Evolutionary conservation across 352 stramenopile genomes (phyloP).

Genomic region (Plasmopara halstedii): DNA sequence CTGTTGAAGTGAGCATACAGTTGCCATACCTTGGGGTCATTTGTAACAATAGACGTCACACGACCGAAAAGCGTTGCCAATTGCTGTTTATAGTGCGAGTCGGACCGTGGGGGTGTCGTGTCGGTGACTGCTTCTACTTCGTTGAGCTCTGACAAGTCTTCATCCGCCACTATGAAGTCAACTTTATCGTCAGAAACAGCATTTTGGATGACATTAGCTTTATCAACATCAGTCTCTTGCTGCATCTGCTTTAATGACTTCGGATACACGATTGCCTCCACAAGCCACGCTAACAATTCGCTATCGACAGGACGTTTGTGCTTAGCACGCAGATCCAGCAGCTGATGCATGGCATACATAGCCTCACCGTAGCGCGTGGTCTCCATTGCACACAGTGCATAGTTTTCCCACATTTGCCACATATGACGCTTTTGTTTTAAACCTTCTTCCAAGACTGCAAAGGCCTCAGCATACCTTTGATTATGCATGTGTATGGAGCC

Average conservation of each 20-base stretch:
- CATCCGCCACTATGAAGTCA: conserved; percentile 22
- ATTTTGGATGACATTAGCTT: conserved; percentile 15
- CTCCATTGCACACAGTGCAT: conserved; percentile 70
- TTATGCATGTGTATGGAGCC: conserved; percentile 89
- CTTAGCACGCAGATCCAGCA: conserved; percentile 72
- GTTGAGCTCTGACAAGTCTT: conserved; percentile 46
- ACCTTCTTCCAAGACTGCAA: conserved; percentile 75
- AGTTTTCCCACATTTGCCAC: conserved; percentile 93
- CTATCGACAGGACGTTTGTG: conserved; percentile 71
- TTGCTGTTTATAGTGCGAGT: conserved; percentile 63
- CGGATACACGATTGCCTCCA: conserved; percentile 69
- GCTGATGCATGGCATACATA: conserved; percentile 80
- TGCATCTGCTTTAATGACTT: conserved; percentile 37
- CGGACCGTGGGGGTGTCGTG: conserved; percentile 40
- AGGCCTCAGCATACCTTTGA: conserved; percentile 66
- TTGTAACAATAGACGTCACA: conserved; percentile 71
- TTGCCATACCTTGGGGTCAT: conserved; percentile 75
- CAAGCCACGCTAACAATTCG: conserved; percentile 74
- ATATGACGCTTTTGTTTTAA: conserved; percentile 88
- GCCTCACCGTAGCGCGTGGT: conserved; percentile 62
- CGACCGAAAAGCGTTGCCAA: conserved; percentile 70
- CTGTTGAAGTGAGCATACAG: conserved; percentile 80
- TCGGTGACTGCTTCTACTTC: conserved; percentile 38
- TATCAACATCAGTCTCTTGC: conserved; percentile 21
- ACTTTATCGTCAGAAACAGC: conserved; percentile 18